These are phyloP conservation scores for Aphanomyces astaci DNA, from an alignment of 352 stramenopile species.

Conservation along the genomic window DNA sequence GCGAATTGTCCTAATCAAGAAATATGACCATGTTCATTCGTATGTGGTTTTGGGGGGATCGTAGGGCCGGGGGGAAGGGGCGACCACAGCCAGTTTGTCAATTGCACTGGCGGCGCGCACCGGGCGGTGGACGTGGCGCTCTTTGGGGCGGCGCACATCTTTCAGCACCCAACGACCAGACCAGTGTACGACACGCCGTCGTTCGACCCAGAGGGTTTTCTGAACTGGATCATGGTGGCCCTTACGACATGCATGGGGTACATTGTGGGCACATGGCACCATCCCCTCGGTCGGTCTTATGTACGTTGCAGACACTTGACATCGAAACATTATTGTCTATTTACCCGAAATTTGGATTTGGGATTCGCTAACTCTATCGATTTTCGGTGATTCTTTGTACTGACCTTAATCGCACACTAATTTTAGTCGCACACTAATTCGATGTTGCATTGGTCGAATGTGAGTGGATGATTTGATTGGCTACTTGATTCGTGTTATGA, in stretches of 20 bases:
- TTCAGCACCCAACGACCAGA: constrained; percentile 57
- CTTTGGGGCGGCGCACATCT: constrained; percentile 55
- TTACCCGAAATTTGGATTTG: too few relatives aligned
- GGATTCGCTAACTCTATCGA: neutral
- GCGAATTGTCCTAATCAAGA: too few relatives aligned
- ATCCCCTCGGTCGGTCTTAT: too few relatives aligned
- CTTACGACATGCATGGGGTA: constrained; percentile 57
- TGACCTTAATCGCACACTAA: too few relatives aligned
- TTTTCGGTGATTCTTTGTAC: neutral
- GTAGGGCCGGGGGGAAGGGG: constrained; percentile 42
- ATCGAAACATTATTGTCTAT: too few relatives aligned
- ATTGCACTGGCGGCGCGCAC: constrained; percentile 77
- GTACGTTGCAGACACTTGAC: too few relatives aligned
- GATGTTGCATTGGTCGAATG: too few relatives aligned
- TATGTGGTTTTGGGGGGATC: too few relatives aligned
- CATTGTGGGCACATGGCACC: constrained; percentile 34
- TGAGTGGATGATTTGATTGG: too few relatives aligned
- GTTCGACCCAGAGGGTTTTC: constrained; percentile 67
- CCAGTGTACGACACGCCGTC: constrained; percentile 43
- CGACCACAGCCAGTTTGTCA: constrained; percentile 34
- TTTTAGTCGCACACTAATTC: too few relatives aligned
- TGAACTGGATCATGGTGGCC: constrained; percentile 71
- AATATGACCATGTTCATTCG: too few relatives aligned
- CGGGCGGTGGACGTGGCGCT: constrained; percentile 54
- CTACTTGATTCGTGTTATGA: too few relatives aligned